A percentile compares a stretch with the other conserved stretches of the same genome.
These are phyloP conservation scores for Phytophthora constricta DNA, from an alignment of 352 stramenopile genomes.

Conservation along the genomic window DNA sequence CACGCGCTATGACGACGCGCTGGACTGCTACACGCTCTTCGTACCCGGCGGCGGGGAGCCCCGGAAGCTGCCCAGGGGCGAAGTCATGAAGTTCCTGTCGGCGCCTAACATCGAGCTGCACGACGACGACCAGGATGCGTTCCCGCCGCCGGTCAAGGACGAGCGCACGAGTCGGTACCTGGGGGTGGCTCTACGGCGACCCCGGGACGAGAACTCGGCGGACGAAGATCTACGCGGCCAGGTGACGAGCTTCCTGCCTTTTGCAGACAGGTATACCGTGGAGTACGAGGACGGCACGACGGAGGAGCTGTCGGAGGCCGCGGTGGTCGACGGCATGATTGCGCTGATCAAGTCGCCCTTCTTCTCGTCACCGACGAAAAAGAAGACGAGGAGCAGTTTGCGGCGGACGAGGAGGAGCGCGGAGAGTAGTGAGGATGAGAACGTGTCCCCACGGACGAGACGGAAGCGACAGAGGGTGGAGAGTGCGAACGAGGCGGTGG, in stretches of 20 bases:
- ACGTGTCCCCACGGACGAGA: neutral
- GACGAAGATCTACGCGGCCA: slow-evolving; percentile 37
- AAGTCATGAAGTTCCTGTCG: slow-evolving; percentile 72
- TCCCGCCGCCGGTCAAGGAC: slow-evolving; percentile 60
- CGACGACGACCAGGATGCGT: slow-evolving; percentile 51
- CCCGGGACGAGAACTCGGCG: slow-evolving; percentile 7
- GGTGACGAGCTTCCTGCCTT: slow-evolving; percentile 68
- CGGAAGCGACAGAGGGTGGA: slow-evolving; percentile 37
- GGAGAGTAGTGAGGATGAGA: slow-evolving; percentile 19
- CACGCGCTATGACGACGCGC: slow-evolving; percentile 65
- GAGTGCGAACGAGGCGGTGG: neutral
- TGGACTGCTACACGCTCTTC: slow-evolving; percentile 78
- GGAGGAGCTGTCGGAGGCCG: slow-evolving; percentile 56
- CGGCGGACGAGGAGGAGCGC: slow-evolving; percentile 17
- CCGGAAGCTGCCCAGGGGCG: slow-evolving; percentile 45
- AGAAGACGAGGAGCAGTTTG: slow-evolving; percentile 12
- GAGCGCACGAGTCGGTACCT: slow-evolving; percentile 58
- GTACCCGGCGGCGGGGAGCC: slow-evolving; percentile 45
- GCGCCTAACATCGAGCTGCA: slow-evolving; percentile 61
- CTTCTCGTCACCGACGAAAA: slow-evolving; percentile 28
- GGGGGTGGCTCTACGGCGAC: slow-evolving; percentile 42
- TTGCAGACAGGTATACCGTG: slow-evolving; percentile 62
- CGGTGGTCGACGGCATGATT: slow-evolving; percentile 73
- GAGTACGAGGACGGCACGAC: slow-evolving; percentile 56
- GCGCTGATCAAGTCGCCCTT: slow-evolving; percentile 43